Percentiles rank a stretch among this genome's conserved stretches.
Evolutionary conservation across 2,329 filamentous ascomycete genomes (phyloP).

Genomic region (Arthroderma sp.): DNA sequence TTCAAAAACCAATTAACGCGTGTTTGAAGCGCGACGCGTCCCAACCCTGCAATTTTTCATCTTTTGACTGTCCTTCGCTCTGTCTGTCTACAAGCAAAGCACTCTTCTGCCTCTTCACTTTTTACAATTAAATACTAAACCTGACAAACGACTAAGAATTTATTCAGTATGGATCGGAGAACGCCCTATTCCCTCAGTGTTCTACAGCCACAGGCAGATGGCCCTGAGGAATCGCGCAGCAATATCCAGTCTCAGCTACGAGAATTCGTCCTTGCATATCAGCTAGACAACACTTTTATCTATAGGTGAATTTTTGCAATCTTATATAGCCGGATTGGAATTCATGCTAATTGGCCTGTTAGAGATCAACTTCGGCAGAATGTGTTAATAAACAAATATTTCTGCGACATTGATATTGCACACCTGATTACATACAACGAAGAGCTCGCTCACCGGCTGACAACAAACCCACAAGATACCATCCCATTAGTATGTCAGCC

Average conservation of each 20-base stretch:
- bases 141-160: no score
- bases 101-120: no score
- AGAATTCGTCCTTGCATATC: constrained; percentile 85
- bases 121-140: no score
- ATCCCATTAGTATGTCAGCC: constrained; percentile 63
- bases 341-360: constrained; percentile 6
- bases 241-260: constrained; percentile 69
- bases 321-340: background rate
- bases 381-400: constrained; percentile 84
- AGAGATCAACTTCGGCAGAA: constrained; percentile 95
- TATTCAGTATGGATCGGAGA: constrained; percentile 61
- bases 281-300: constrained; percentile 85
- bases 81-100: no score
- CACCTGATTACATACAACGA: constrained; percentile 95
- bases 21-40: constrained; percentile 19
- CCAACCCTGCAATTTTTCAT: constrained; percentile 16
- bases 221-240: constrained; percentile 53
- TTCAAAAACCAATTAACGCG: constrained; percentile 29
- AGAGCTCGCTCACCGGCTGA: constrained; percentile 78
- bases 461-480: constrained; percentile 79
- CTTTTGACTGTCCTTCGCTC: constrained; percentile 13
- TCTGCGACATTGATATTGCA: constrained; percentile 88
- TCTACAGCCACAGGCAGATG: constrained; percentile 53
- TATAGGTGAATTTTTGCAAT: constrained; percentile 54
- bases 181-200: constrained; percentile 77